Evolutionary conservation across 306 rosid genomes (phyloP).

Genomic region (Carpinus fangiana): DNA sequence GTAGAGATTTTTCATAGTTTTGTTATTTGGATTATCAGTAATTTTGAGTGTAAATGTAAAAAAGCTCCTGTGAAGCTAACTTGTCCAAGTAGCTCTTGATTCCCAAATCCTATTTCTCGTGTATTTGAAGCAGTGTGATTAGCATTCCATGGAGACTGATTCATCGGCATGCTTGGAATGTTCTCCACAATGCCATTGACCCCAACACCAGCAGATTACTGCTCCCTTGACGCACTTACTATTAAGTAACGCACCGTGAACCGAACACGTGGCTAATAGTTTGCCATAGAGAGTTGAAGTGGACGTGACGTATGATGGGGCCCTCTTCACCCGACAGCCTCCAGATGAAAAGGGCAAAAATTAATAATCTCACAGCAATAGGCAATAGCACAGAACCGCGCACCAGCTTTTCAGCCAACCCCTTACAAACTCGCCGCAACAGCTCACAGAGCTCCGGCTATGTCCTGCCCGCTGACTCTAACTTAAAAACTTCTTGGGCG

Average conservation of each 20-base stretch:
- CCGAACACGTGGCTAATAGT: background rate
- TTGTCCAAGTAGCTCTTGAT: too few species aligned
- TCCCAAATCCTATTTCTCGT: too few species aligned
- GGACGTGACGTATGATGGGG: background rate
- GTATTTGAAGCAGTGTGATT: too few species aligned
- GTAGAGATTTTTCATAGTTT: too few species aligned
- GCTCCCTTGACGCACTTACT: background rate
- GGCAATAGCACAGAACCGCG: background rate
- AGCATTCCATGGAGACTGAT: too few species aligned
- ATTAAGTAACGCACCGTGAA: background rate
- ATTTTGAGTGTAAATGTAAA: too few species aligned
- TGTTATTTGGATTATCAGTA: too few species aligned
- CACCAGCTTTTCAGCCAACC: background rate
- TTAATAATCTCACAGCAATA: background rate
- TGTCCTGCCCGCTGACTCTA: slow-evolving; percentile 10
- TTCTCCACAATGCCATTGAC: too few species aligned
- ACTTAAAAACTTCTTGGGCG: background rate
- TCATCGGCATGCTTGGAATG: too few species aligned
- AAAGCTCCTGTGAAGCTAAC: too few species aligned
- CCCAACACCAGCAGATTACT: background rate
- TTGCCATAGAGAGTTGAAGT: background rate
- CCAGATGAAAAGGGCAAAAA: background rate
- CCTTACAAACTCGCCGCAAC: slow-evolving; percentile 22
- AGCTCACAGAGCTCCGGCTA: slow-evolving; percentile 39
- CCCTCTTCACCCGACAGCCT: background rate